A percentile compares a stretch with the other conserved stretches of the same genome.
Conservation (phyloP, 768 basidiomycete genomes). For the Lanmaoa rubissima region DNA sequence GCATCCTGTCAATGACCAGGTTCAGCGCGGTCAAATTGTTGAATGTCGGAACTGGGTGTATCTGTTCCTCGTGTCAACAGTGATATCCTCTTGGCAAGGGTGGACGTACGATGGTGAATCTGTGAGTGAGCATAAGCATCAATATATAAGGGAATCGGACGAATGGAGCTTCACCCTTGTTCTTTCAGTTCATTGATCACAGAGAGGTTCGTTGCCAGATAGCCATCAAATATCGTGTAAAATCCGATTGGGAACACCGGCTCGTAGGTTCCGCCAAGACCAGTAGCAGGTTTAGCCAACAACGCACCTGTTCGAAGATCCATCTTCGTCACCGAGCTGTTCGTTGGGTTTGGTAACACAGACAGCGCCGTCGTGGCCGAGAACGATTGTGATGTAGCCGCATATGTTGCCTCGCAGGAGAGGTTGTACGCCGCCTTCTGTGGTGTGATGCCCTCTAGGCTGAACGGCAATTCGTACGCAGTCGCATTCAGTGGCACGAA, state of each 20-base stretch:
- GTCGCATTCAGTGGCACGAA: too few species aligned
- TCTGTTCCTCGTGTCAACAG: conserved; percentile 30
- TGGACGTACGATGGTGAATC: conserved; percentile 34
- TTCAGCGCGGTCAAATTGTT: conserved; percentile 57
- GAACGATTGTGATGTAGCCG: conserved; percentile 43
- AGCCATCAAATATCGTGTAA: conserved; percentile 43
- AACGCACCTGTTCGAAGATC: conserved; percentile 58
- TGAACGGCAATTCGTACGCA: too few species aligned
- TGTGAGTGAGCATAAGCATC: conserved; percentile 3
- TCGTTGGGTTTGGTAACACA: conserved; percentile 48
- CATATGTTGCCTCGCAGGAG: conserved; percentile 27
- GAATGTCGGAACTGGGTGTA: conserved; percentile 72
- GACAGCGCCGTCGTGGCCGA: conserved; percentile 44
- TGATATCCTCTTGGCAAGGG: neutral
- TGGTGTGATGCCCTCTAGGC: conserved; percentile 35
- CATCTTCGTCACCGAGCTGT: conserved; percentile 62
- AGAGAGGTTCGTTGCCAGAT: conserved; percentile 20
- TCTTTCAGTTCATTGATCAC: conserved; percentile 33
- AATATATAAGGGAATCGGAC: neutral
- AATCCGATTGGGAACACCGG: conserved; percentile 49
- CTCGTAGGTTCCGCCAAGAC: conserved; percentile 47
- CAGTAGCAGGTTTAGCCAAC: conserved; percentile 49
- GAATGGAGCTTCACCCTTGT: conserved; percentile 23
- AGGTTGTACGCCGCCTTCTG: conserved; percentile 33
- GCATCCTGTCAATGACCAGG: conserved; percentile 64